These are phyloP conservation scores for Chondrostereum purpureum DNA, from an alignment of 1,284 basidiomycete genomes.

Conservation along the genomic window DNA sequence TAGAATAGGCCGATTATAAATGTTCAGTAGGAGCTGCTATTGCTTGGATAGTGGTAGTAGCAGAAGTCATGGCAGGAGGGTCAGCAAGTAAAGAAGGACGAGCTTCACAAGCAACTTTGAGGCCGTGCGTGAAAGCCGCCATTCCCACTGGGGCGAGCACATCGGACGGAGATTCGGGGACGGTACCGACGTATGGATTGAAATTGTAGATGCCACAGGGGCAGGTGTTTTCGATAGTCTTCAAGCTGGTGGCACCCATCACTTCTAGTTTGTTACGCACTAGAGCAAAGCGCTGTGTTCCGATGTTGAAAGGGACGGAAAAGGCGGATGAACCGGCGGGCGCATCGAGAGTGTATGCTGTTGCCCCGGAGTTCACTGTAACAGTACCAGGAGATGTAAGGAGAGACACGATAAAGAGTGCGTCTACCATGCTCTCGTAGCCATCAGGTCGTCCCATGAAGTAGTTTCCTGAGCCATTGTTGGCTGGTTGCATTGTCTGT, in stretches of 20 bases:
- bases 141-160: constrained; percentile 10
- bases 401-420: constrained; percentile 26
- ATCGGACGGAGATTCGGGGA: constrained; percentile 16
- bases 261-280: constrained; percentile 17
- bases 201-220: constrained; percentile 23
- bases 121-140: constrained; percentile 9
- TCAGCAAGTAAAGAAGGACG: constrained; percentile 11
- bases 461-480: constrained; percentile 16
- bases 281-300: constrained; percentile 25
- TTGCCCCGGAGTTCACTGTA: constrained; percentile 25
- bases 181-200: constrained; percentile 22
- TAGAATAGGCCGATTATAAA: too few species aligned
- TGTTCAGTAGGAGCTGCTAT: constrained; percentile 6
- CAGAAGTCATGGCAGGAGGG: constrained; percentile 9
- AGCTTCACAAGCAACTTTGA: constrained; percentile 12
- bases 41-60: constrained; percentile 10
- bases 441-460: constrained; percentile 24
- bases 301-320: constrained; percentile 24
- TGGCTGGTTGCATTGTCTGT: constrained; percentile 15
- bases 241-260: constrained; percentile 22
- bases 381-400: constrained; percentile 24
- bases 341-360: constrained; percentile 21
- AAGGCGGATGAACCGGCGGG: constrained; percentile 25
- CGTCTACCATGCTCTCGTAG: constrained; percentile 23
- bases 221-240: constrained; percentile 19